A percentile compares a stretch with the other conserved stretches of the same genome.
Evolutionary conservation across 2,329 filamentous ascomycete genomes (phyloP).

Genomic region (Basipetospora chlamydospora): DNA sequence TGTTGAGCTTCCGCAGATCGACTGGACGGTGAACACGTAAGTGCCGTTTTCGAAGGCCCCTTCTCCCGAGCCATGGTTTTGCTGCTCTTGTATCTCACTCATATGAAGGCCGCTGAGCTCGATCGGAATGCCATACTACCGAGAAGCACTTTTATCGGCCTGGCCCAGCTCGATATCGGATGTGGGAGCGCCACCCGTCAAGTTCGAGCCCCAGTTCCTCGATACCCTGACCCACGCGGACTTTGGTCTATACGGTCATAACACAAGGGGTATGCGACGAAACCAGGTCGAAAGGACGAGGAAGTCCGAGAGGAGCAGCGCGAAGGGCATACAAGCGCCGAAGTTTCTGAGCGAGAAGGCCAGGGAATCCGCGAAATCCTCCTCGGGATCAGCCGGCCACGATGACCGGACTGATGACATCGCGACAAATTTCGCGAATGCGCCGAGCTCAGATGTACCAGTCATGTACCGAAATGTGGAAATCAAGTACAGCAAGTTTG

Average conservation of each 20-base stretch:
- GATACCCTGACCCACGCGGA: conserved; percentile 56
- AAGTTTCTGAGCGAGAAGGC: conserved; percentile 94
- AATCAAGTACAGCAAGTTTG: conserved; percentile 98
- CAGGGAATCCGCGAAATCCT: conserved; percentile 44
- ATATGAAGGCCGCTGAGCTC: conserved; percentile 63
- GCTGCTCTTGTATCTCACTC: no score
- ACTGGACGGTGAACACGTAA: conserved; percentile 59
- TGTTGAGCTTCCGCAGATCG: conserved; percentile 41
- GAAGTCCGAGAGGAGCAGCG: conserved; percentile 41
- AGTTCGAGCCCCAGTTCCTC: conserved; percentile 57
- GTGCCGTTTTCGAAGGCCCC: conserved; percentile 20
- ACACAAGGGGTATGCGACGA: conserved; percentile 55
- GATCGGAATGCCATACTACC: conserved; percentile 86
- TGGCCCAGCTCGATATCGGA: conserved; percentile 84
- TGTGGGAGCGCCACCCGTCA: conserved; percentile 66
- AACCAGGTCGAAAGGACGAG: conserved; percentile 77
- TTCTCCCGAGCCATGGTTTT: no score
- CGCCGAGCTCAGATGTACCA: conserved; percentile 59
- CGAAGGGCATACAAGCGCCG: conserved; percentile 54
- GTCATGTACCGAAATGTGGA: conserved; percentile 87
- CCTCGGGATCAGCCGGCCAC: conserved; percentile 21
- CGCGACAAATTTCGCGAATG: conserved; percentile 1
- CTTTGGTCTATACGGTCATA: conserved; percentile 64
- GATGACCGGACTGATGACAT: conserved; percentile 1
- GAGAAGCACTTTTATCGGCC: conserved; percentile 71